Evolutionary conservation across 2,329 filamentous ascomycete genomes (phyloP).

Genomic region (Dothideomycetidae sp.): DNA sequence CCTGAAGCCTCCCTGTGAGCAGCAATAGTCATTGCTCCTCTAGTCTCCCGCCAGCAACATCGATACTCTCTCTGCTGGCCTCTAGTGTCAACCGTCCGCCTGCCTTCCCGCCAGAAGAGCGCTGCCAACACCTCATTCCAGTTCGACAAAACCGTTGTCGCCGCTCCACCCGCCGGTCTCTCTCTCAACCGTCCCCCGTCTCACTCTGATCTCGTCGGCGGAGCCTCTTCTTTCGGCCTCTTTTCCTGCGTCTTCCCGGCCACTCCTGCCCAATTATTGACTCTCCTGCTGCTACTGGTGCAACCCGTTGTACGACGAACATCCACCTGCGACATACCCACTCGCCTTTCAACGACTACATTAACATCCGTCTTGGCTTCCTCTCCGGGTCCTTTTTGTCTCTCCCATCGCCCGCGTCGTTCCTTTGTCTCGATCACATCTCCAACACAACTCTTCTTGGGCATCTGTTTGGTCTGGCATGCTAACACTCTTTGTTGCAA

Average conservation of each 20-base stretch:
- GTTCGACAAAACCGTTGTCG: neutral
- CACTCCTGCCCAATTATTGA: neutral
- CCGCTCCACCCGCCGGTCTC: neutral
- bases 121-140: neutral
- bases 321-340: conserved; percentile 9
- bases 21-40: too few relatives aligned
- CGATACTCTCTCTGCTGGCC: neutral
- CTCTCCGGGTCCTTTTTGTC: conserved; percentile 5
- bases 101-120: neutral
- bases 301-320: neutral
- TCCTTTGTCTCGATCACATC: conserved; percentile 3
- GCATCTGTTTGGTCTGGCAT: neutral
- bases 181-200: conserved; percentile 7
- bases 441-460: neutral
- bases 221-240: conserved; percentile 1
- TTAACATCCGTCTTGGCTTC: conserved; percentile 6
- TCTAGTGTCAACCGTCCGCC: neutral
- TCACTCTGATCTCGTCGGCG: conserved; percentile 9
- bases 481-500: neutral
- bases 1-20: neutral
- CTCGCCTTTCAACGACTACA: conserved; percentile 8
- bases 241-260: conserved; percentile 3
- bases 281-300: neutral
- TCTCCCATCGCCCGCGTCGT: neutral
- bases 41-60: neutral